phyloP scores from a whole-genome alignment of 2,329 filamentous ascomycete genomes.

The Neopestalotiopsis sp. region DNA sequence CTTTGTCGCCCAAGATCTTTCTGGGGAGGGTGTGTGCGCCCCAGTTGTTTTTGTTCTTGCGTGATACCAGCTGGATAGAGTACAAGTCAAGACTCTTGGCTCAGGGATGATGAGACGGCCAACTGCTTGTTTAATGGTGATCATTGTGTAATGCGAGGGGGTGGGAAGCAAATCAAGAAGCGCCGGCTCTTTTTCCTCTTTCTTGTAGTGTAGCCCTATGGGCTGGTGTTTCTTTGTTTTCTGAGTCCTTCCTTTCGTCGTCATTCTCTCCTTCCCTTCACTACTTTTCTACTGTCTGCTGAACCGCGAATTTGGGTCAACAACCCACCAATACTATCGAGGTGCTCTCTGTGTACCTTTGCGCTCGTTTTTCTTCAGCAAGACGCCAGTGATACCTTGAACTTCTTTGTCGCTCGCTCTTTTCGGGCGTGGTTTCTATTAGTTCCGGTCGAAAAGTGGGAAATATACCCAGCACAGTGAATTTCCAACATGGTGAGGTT shows the following conservation, averaged over 20 bases:
- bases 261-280: constrained; percentile 13
- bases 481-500: constrained; percentile 30
- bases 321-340: background rate
- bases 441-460: background rate
- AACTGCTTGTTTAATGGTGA: background rate
- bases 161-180: background rate
- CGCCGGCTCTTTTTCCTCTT: background rate
- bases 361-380: background rate
- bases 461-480: background rate
- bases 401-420: background rate
- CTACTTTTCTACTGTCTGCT: background rate
- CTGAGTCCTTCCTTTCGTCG: background rate
- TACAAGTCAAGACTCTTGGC: constrained; percentile 6
- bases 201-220: background rate
- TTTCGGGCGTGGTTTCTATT: background rate
- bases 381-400: background rate
- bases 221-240: constrained; percentile 1
- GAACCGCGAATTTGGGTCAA: background rate
- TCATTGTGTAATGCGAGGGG: background rate
- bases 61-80: background rate
- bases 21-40: background rate
- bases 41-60: background rate
- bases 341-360: background rate
- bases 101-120: constrained; percentile 12
- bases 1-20: background rate